Percentiles rank a stretch among this genome's conserved stretches.
Evolutionary conservation across 108 stramenopile species (phyloP).

Genomic region (Halocafeteria seosinensis): DNA sequence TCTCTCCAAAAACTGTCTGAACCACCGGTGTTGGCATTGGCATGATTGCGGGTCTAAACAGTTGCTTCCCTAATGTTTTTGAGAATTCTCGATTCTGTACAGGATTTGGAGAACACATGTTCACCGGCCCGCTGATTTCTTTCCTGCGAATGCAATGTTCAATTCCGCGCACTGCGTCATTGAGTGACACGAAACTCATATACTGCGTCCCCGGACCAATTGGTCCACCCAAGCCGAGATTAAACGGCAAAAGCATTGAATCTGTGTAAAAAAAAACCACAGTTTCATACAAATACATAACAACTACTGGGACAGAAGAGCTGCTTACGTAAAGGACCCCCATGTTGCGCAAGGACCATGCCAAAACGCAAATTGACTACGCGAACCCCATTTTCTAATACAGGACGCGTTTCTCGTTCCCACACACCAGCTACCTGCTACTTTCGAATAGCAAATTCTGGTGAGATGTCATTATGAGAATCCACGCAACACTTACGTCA

Average conservation of each 20-base stretch:
- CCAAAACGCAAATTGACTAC: conserved; percentile 44
- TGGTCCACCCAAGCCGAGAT: conserved; percentile 43
- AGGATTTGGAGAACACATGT: conserved; percentile 37
- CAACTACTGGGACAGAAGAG: too few relatives aligned
- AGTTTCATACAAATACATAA: too few relatives aligned
- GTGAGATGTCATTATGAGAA: too few relatives aligned
- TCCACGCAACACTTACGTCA: too few relatives aligned
- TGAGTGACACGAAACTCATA: conserved; percentile 35
- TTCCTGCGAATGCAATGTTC: background rate
- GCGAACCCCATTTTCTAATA: conserved; percentile 10
- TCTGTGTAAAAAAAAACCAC: too few relatives aligned
- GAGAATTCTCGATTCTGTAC: conserved; percentile 52
- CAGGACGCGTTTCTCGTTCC: conserved; percentile 8
- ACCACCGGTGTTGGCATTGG: conserved; percentile 48
- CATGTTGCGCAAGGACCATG: conserved; percentile 38
- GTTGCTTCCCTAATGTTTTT: conserved; percentile 31
- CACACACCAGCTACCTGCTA: conserved; percentile 1
- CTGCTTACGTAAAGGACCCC: conserved; percentile 44
- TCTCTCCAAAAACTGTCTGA: conserved; percentile 47
- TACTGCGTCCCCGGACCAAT: conserved; percentile 46
- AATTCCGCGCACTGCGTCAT: conserved; percentile 22
- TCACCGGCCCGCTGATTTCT: conserved; percentile 35
- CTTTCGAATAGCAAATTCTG: too few relatives aligned
- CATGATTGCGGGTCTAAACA: conserved; percentile 42
- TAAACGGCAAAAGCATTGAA: conserved; percentile 41